Conservation (phyloP, 768 basidiomycete species). For the Coprinellus micaceus region DNA sequence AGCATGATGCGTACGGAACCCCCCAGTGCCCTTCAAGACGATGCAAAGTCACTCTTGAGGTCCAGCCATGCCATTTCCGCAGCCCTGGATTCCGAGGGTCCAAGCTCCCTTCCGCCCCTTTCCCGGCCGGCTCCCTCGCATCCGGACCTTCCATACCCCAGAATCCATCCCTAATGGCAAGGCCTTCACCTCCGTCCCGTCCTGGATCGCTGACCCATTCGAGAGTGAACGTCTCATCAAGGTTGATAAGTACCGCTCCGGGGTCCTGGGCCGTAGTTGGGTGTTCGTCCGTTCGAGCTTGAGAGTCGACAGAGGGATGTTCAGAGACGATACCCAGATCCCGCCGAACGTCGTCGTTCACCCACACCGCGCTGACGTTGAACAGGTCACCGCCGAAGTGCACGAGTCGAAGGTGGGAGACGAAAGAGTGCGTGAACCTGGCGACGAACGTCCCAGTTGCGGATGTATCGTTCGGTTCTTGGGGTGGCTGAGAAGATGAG, state of each 20-base stretch:
- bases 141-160: conserved; percentile 38
- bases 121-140: conserved; percentile 25
- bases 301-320: conserved; percentile 4
- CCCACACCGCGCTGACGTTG: conserved; percentile 36
- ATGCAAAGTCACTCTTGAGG: too few species aligned
- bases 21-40: too few species aligned
- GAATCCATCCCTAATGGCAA: conserved; percentile 37
- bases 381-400: conserved; percentile 37
- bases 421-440: conserved; percentile 31
- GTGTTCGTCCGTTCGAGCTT: too few species aligned
- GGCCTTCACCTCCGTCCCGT: conserved; percentile 12
- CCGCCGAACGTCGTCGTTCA: conserved; percentile 30
- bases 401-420: conserved; percentile 32
- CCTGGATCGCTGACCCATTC: conserved; percentile 36
- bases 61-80: too few species aligned
- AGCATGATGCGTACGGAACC: too few species aligned
- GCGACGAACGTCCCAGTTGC: conserved; percentile 28
- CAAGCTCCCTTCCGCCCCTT: conserved; percentile 37
- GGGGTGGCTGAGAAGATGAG: not conserved
- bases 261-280: too few species aligned
- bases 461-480: too few species aligned
- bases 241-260: conserved; percentile 30
- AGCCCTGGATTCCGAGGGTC: too few species aligned
- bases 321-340: too few species aligned
- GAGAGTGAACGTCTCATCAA: conserved; percentile 33